Percentiles rank a stretch among this genome's conserved stretches.
Evolutionary conservation across 495 filamentous ascomycete genomes (phyloP).

Genomic region (Clohesyomyces aquaticus): DNA sequence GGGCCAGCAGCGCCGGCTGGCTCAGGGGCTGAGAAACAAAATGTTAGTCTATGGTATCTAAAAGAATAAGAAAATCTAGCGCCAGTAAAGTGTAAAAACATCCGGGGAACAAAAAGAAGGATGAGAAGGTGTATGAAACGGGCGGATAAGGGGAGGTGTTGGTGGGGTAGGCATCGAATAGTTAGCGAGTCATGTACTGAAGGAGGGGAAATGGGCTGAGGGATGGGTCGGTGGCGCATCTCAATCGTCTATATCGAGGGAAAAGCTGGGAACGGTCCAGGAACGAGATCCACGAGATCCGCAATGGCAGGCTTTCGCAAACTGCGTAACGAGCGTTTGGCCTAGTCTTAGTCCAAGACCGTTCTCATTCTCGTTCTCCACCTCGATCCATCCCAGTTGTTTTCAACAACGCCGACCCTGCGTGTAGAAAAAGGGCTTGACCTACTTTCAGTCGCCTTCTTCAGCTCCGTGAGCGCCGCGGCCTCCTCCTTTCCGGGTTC

Average conservation of each 20-base stretch:
- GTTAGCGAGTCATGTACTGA: background rate
- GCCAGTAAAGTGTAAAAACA: too few relatives aligned
- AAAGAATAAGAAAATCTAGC: conserved; percentile 4
- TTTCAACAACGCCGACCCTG: background rate
- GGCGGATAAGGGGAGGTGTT: background rate
- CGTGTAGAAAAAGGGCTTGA: conserved; percentile 5
- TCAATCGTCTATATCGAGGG: background rate
- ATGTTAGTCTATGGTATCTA: conserved; percentile 27
- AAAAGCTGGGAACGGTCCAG: background rate
- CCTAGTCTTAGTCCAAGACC: background rate
- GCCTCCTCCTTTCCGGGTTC: conserved; percentile 16
- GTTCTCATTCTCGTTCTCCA: conserved; percentile 5
- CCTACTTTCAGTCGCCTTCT: conserved; percentile 35
- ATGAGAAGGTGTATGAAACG: background rate
- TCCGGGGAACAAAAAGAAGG: background rate
- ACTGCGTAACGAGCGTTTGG: background rate
- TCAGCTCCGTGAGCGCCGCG: conserved; percentile 30
- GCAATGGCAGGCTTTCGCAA: too few relatives aligned
- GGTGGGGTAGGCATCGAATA: background rate
- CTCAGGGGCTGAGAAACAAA: conserved; percentile 22
- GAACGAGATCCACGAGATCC: too few relatives aligned
- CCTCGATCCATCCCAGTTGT: conserved; percentile 13
- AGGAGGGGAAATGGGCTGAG: background rate
- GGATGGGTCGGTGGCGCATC: too few relatives aligned
- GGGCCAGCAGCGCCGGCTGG: conserved; percentile 31